Conservation (phyloP, 805 yeast species). For the Lipomyces yamadae region DNA sequence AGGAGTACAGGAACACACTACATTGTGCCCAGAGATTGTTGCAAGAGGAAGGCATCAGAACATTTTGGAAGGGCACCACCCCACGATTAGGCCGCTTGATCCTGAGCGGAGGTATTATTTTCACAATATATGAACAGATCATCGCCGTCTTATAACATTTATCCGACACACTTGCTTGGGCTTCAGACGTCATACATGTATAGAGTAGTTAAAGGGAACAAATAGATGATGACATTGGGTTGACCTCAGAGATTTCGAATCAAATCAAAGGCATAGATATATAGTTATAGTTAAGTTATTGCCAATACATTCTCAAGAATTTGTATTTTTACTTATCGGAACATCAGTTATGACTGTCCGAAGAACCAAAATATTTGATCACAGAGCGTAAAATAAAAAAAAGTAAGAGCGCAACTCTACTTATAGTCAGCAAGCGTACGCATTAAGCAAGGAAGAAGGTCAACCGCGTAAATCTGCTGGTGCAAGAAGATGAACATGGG, state of each 20-base stretch:
- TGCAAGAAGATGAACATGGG: too few relatives aligned
- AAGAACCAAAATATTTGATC: too few relatives aligned
- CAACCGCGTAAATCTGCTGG: too few relatives aligned
- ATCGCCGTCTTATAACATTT: slow-evolving; percentile 47
- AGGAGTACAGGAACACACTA: slow-evolving; percentile 71
- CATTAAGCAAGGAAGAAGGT: too few relatives aligned
- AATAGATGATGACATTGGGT: too few relatives aligned
- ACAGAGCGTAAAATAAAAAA: too few relatives aligned
- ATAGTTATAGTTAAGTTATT: too few relatives aligned
- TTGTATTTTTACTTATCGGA: too few relatives aligned
- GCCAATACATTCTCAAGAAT: too few relatives aligned
- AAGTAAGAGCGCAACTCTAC: too few relatives aligned
- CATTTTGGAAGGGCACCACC: slow-evolving; percentile 98
- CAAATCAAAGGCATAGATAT: background rate
- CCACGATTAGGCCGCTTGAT: slow-evolving; percentile 92
- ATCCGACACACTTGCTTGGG: background rate
- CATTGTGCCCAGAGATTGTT: slow-evolving; percentile 82
- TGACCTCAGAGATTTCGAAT: background rate
- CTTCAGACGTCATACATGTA: background rate
- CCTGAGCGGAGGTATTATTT: slow-evolving; percentile 95
- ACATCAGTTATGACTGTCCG: too few relatives aligned
- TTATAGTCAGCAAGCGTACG: too few relatives aligned
- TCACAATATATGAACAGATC: slow-evolving; percentile 93
- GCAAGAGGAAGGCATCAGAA: slow-evolving; percentile 83
- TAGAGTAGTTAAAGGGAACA: background rate